Evolutionary conservation across 805 yeast species (phyloP).

Genomic region (Candida silvatica): DNA sequence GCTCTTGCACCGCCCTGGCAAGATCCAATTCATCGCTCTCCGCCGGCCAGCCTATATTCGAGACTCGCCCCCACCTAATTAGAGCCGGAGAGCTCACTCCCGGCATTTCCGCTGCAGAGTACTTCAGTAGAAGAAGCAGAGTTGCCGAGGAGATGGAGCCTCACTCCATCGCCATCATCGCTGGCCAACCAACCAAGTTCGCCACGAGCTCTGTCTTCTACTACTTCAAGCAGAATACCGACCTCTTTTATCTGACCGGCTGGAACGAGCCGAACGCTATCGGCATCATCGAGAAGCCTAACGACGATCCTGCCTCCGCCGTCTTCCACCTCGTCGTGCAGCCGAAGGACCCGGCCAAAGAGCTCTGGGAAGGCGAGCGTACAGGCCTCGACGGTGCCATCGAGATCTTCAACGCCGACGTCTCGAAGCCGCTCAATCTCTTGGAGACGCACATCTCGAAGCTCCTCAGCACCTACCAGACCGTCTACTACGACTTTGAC

Average conservation of each 20-base stretch:
- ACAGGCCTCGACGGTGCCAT: slow-evolving; percentile 79
- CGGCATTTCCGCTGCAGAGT: slow-evolving; percentile 79
- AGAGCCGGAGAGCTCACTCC: slow-evolving; percentile 78
- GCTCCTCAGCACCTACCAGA: slow-evolving; percentile 38
- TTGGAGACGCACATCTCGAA: slow-evolving; percentile 35
- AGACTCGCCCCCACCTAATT: slow-evolving; percentile 73
- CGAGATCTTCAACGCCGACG: slow-evolving; percentile 85
- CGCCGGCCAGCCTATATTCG: slow-evolving; percentile 90
- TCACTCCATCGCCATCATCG: slow-evolving; percentile 61
- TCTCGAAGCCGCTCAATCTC: slow-evolving; percentile 42
- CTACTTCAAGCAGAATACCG: slow-evolving; percentile 87
- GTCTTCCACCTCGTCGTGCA: slow-evolving; percentile 78
- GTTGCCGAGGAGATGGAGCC: slow-evolving; percentile 51
- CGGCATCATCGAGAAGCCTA: slow-evolving; percentile 55
- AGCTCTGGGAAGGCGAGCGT: slow-evolving; percentile 93
- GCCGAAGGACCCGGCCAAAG: slow-evolving; percentile 66
- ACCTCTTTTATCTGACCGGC: slow-evolving; percentile 80
- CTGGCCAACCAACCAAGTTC: slow-evolving; percentile 64
- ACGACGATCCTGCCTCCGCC: slow-evolving; percentile 41
- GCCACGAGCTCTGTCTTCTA: slow-evolving; percentile 90
- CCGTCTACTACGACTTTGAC: slow-evolving; percentile 46
- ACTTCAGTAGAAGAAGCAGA: slow-evolving; percentile 58
- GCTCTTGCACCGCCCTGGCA: too few species aligned
- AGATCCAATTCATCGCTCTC: too few species aligned
- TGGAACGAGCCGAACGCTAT: slow-evolving; percentile 87